A percentile compares a stretch with the other conserved stretches of the same genome.
phyloP scores from a whole-genome alignment of 352 stramenopile species.

The Globisporangium abappressorium region DNA sequence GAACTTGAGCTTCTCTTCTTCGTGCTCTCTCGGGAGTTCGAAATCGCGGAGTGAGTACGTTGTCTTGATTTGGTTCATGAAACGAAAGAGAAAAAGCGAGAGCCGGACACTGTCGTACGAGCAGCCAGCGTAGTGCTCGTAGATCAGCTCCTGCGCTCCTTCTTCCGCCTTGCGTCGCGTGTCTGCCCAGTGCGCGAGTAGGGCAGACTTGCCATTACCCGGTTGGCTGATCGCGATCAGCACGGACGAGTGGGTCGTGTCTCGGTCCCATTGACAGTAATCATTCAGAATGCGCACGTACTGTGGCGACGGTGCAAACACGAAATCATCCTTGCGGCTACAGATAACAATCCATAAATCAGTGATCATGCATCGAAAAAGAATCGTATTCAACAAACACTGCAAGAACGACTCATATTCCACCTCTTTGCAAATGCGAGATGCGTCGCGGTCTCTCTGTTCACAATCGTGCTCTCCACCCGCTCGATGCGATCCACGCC shows the following conservation, averaged over 20 bases:
- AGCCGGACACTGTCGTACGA: slow-evolving; percentile 85
- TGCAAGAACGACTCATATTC: neutral
- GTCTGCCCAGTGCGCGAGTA: slow-evolving; percentile 72
- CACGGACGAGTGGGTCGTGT: slow-evolving; percentile 33
- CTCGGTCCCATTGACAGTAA: slow-evolving; percentile 51
- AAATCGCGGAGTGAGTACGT: slow-evolving; percentile 75
- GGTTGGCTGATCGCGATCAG: slow-evolving; percentile 61
- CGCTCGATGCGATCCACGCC: slow-evolving; percentile 26
- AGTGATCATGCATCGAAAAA: neutral
- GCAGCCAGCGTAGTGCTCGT: slow-evolving; percentile 77
- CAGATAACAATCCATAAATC: neutral
- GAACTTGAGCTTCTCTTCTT: slow-evolving; percentile 87
- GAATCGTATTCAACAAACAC: neutral
- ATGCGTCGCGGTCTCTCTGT: slow-evolving; percentile 69
- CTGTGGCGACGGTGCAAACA: slow-evolving; percentile 54
- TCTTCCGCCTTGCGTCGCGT: slow-evolving; percentile 33
- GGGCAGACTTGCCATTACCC: slow-evolving; percentile 72
- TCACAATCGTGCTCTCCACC: slow-evolving; percentile 69
- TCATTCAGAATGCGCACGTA: slow-evolving; percentile 71
- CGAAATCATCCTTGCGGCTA: slow-evolving; percentile 67
- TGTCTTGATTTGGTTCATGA: slow-evolving; percentile 78
- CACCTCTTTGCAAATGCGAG: slow-evolving; percentile 67
- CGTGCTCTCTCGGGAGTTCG: slow-evolving; percentile 70
- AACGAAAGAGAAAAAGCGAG: slow-evolving; percentile 76
- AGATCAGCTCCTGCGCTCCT: slow-evolving; percentile 59